Evolutionary conservation across 768 basidiomycete genomes (phyloP).

Genomic region (Multifurca ochricompacta): DNA sequence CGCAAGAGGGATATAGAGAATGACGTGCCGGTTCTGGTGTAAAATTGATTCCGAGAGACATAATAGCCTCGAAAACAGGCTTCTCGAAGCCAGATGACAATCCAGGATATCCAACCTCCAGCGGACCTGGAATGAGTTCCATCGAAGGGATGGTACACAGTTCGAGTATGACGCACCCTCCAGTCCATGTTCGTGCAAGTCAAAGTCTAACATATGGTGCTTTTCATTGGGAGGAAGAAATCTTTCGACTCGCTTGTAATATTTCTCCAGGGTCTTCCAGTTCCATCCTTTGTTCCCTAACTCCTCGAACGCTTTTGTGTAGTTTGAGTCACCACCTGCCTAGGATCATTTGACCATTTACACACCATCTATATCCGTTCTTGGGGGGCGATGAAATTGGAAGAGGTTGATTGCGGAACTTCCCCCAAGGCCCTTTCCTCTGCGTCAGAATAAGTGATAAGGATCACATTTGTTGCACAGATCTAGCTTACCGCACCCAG

Average conservation of each 20-base stretch:
- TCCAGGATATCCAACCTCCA: slow-evolving; percentile 5
- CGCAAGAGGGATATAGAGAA: not conserved
- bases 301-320: slow-evolving; percentile 16
- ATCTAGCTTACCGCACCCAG: slow-evolving; percentile 1
- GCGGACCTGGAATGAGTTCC: slow-evolving; percentile 2
- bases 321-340: not conserved
- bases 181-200: slow-evolving; percentile 6
- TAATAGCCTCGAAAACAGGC: not conserved
- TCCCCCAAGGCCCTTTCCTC: slow-evolving; percentile 25
- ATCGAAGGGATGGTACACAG: not conserved
- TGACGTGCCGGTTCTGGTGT: slow-evolving; percentile 1
- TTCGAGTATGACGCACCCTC: not conserved
- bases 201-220: slow-evolving; percentile 4
- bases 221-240: not conserved
- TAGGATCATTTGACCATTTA: not conserved
- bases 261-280: slow-evolving; percentile 18
- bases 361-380: slow-evolving; percentile 18
- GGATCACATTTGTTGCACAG: not conserved
- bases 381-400: slow-evolving; percentile 8
- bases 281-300: slow-evolving; percentile 25
- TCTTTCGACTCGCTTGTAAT: slow-evolving; percentile 19
- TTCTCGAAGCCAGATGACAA: slow-evolving; percentile 6
- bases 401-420: slow-evolving; percentile 21
- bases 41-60: not conserved
- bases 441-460: not conserved